Percentiles rank a stretch among this genome's conserved stretches.
Conservation (phyloP, 139 green algal genomes). For the Chlamydomonas schloesseri region DNA sequence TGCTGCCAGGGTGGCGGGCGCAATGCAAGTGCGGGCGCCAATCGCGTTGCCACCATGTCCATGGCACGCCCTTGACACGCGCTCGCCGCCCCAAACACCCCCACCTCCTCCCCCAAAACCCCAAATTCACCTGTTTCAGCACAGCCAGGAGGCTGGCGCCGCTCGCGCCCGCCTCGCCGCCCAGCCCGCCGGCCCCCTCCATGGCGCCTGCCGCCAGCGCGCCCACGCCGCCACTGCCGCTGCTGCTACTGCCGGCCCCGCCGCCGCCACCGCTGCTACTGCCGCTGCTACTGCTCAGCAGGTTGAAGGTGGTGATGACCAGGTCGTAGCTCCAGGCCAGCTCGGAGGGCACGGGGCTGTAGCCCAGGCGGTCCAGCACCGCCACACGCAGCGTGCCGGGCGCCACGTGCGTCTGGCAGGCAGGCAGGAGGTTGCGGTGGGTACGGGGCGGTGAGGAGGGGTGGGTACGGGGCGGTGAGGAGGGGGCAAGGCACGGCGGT, state of each 20-base stretch:
- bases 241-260: slow-evolving; percentile 40
- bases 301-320: slow-evolving; percentile 77
- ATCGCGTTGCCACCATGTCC: too few species aligned
- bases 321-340: slow-evolving; percentile 89
- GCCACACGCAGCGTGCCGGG: slow-evolving; percentile 63
- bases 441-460: not conserved
- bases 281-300: slow-evolving; percentile 66
- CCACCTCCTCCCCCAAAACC: not conserved
- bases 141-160: not conserved
- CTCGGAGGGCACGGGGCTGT: slow-evolving; percentile 1
- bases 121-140: not conserved
- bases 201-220: not conserved
- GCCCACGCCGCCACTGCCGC: too few species aligned
- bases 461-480: too few species aligned
- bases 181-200: not conserved
- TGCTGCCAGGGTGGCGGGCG: too few species aligned
- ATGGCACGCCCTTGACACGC: too few species aligned
- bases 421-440: too few species aligned
- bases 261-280: slow-evolving; percentile 20
- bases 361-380: slow-evolving; percentile 51
- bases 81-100: too few species aligned
- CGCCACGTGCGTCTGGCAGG: slow-evolving; percentile 80
- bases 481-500: not conserved
- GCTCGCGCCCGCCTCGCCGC: too few species aligned
- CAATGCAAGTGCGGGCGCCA: too few species aligned